Percentiles rank a stretch among this genome's conserved stretches.
Evolutionary conservation across 495 filamentous ascomycete genomes (phyloP).

Genomic region (Penicillium samsonianum): DNA sequence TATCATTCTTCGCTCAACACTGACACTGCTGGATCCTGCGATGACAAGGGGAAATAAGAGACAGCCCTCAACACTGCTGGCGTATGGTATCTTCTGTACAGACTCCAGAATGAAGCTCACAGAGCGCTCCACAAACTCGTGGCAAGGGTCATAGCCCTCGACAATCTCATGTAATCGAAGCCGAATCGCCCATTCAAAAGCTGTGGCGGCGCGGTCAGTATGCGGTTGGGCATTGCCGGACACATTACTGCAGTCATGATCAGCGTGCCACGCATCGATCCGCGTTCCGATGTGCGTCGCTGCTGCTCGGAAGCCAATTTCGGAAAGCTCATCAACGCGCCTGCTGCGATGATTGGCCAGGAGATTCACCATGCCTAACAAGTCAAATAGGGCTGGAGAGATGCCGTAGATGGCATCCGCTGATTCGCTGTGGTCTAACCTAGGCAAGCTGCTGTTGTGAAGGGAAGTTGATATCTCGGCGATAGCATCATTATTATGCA

Average conservation of each 20-base stretch:
- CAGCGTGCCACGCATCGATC: slow-evolving; percentile 27
- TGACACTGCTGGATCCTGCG: slow-evolving; percentile 27
- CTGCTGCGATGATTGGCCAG: slow-evolving; percentile 32
- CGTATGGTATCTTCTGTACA: slow-evolving; percentile 28
- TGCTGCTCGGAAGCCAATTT: slow-evolving; percentile 34
- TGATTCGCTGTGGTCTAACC: slow-evolving; percentile 10
- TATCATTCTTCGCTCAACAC: slow-evolving; percentile 29
- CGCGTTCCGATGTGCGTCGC: slow-evolving; percentile 23
- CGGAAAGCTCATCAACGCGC: slow-evolving; percentile 32
- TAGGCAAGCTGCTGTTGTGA: slow-evolving; percentile 15
- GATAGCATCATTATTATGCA: slow-evolving; percentile 21
- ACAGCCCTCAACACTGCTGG: slow-evolving; percentile 30
- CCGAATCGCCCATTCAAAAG: slow-evolving; percentile 35
- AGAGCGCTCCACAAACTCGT: slow-evolving; percentile 24
- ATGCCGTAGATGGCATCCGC: slow-evolving; percentile 29
- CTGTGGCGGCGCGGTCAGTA: slow-evolving; percentile 23
- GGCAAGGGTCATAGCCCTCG: slow-evolving; percentile 26
- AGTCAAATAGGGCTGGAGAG: slow-evolving; percentile 26
- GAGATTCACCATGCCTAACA: slow-evolving; percentile 32
- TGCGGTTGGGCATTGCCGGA: slow-evolving; percentile 5
- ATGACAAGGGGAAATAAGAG: slow-evolving; percentile 34
- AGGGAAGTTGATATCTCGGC: slow-evolving; percentile 21
- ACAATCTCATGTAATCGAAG: slow-evolving; percentile 35
- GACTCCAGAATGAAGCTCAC: slow-evolving; percentile 20
- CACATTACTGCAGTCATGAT: slow-evolving; percentile 7